Base-by-base conservation (phyloP, 805 yeast genomes). In the Metschnikowia anglica region DNA sequence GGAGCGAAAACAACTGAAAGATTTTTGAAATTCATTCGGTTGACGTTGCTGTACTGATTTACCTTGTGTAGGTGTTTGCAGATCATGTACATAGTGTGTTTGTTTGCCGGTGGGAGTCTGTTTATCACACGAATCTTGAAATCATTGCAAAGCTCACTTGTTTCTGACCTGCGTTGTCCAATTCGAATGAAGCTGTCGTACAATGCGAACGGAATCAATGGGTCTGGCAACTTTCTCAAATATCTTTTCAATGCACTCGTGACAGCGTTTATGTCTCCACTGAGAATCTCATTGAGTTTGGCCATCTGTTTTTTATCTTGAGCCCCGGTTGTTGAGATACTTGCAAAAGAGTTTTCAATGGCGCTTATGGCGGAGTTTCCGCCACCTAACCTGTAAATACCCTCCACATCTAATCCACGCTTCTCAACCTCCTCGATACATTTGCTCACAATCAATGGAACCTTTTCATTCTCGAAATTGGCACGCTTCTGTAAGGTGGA, bases 1-100 rank as follows among this genome's bases (percentile, higher is more conserved):
- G 99, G 98, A 1, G 97, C 96, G 72, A 93, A 93, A 6, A 91
- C 97, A 33, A 93, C 88, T 0, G 96, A 83, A 40, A 93, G 65
- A 56, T 93, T 89, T 62, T 81, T 81, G 53, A 77, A 70, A 31
- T 77, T 86, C 99, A 93, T 93, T 61, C 90, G 74, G 60, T 90
- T 93, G 33, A 64, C 58, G 10, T 62, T 62, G 34, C 79, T 71
- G 58, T 73, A 70, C 20, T 68, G 61, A 29, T 80, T 77, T 24
- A 93, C 83, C 42, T 68, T 63, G 34, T 72, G 64, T 51, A 93
- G 69, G 68, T 93, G 99, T 34, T 66, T 66, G 37, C 85, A 68
- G 29, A 93, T 66, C 32, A 67, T 52, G 43, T 64, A 68, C 48
- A 93, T 64, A 2, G 85, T 76, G 27, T 66, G 70, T 37, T 69